Base-by-base conservation (phyloP, 2,329 filamentous ascomycete species). In the Neofusicoccum sp. region DNA sequence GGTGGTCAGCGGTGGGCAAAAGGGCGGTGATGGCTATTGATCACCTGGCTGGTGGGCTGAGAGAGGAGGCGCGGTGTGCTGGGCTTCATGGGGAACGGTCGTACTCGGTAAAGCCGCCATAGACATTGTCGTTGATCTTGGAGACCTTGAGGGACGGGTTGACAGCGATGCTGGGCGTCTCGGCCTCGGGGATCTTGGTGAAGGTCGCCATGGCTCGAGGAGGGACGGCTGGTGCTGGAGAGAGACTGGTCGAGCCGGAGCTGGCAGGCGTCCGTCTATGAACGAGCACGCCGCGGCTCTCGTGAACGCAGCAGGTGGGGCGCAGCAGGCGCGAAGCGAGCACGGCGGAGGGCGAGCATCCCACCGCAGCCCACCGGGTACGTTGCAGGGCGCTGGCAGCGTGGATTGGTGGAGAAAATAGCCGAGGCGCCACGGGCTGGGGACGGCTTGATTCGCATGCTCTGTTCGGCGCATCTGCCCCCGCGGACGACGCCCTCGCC, bases 71-170 rank as follows among this genome's bases (percentile, higher is more conserved):
- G 12, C n/a, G 28, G 38, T 26, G 7, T 33, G 28, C 24, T 34
- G 36, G 12, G n/a, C 30, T 58, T 16, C n/a, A 14, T 53, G 20
- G 41, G 14, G 43, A 6, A 2, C 38, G n/a, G n/a, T 54, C 84
- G 76, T 78, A 90, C 89, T 95, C 90, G 62, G 88, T 91, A 75
- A 95, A 95, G 9, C 90, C 90, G 60, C 89, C 88, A 81, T 93
- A 95, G 68, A 89, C 90, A 70, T 90, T 90, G 63, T 89, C 84
- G 69, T 92, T 86, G 69, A 95, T 91, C 71, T 86, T 86, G 62
- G 88, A 87, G 59, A 93, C 76, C 66, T 82, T 85, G 72, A 89
- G 83, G 14, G 76, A 73, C 4, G 87, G 79, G 70, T 90, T 84
- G 62, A 93, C 78, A 58, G 83, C 82, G 69, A 91, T 89, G 65